Evolutionary conservation across 495 filamentous ascomycete species (phyloP), one percentile per base, ranked within the genome.

Genomic region (Paragyromitra xinjiangensis): DNA sequence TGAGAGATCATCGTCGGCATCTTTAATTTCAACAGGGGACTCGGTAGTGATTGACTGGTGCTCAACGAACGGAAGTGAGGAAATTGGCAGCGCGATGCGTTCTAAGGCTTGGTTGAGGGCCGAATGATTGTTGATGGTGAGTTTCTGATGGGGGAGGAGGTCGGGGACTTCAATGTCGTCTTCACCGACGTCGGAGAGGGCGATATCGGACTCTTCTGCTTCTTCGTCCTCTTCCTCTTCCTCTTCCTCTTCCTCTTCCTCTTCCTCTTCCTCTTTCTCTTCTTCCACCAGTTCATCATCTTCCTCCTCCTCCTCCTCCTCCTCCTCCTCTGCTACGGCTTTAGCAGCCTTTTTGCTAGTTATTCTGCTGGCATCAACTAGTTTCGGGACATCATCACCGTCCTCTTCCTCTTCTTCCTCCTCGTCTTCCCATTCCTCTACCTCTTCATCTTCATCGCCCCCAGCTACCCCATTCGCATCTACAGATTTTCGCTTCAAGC

Each of bases 41-140:
- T 81, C 80, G 6, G 88, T 87, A 19, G 87, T 88, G 63, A 90
- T 76, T 5, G 88, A 87, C 78, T 89, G 88, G 64, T 88, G 87
- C 80, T 89, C 88, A 56, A 86, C 87, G 73, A 90, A 89, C 2
- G 85, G 75, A 83, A 88, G 73, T 77, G 85, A 84, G 82, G 87
- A 87, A 85, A 86, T 87, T 69, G 92, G 89, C 76, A 93, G 83
- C 59, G 86, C 84, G 81, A 99, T 94, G 80, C 93, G 92, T 80
- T 91, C 91, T 68, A 94, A 87, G 39, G 92, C 88, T 73, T 91
- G 85, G 69, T 87, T 89, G 45, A 99, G 92, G 24, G 93, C 95
- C 69, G 92, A 85, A 64, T 92, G 93, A 86, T 99, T 99, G 88
- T 99, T 98, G 86, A 98, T 98, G 56, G 94, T 98, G 77, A 97